Evolutionary conservation across 306 rosid genomes (phyloP), one percentile per base, ranked within the genome.

Genomic region (Malus fusca): DNA sequence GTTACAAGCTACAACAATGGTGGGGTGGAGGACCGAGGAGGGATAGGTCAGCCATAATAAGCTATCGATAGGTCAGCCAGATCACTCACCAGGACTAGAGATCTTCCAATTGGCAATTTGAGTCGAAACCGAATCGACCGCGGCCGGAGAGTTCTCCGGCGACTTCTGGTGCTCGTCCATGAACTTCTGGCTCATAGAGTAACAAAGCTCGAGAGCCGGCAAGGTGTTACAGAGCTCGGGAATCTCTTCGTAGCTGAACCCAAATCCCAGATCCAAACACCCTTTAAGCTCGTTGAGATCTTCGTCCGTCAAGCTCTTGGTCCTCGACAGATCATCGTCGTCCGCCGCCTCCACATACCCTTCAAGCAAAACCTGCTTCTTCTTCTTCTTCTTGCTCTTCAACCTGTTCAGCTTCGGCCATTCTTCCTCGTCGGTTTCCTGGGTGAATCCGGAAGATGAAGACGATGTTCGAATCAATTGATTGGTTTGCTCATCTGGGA

Each of bases 201-300:
- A 91, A 33, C 97, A 93, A 59, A 93, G 85, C 69, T 93, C 94
- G 0, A 93, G 90, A 3, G 96, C 98, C 0, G 96, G 98, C 78
- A 93, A 87, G 0, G 97, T 93, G 87, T 90, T 93, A 35, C 93
- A 86, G 14, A 93, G 91, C 89, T 89, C 93, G 0, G 97, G 98
- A 74, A 93, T 93, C 81, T 93, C 97, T 4, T 93, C 89, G 26
- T 93, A 93, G 78, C 89, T 88, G 85, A 93, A 93, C 2, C 96
- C 96, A 63, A 93, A 93, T 15, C 98, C 96, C 4, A 91, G 92
- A 91, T 93, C 96, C 79, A 90, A 81, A 55, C 98, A 93, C 0
- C 98, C 97, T 58, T 90, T 93, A 6, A 93, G 87, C 81, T 93
- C 98, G 11, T 88, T 94, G 0, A 93, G 96, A 85, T 91, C 97